phyloP scores from a whole-genome alignment of 805 yeast genomes.

The Candida railenensis region DNA sequence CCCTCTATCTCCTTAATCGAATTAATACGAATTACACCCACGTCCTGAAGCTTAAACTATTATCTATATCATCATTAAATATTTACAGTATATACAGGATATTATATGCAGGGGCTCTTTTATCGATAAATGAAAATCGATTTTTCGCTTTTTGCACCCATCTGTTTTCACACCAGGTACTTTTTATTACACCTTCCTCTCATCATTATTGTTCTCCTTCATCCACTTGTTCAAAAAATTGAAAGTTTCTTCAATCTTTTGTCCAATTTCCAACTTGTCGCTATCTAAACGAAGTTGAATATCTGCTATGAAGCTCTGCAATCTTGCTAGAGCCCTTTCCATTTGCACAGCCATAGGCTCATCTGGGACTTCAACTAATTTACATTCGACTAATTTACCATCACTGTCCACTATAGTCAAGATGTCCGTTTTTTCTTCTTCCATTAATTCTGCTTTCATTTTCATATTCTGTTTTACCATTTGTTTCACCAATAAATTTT shows the following conservation, averaged over 20 bases:
- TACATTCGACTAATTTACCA: background rate
- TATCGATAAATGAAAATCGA: too few relatives aligned
- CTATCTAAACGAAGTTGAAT: slow-evolving; percentile 27
- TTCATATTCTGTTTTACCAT: slow-evolving; percentile 3
- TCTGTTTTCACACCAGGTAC: background rate
- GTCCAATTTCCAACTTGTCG: slow-evolving; percentile 28
- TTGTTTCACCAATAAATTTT: slow-evolving; percentile 14
- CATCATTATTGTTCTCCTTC: slow-evolving; percentile 5
- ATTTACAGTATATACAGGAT: background rate
- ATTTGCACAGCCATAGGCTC: slow-evolving; percentile 3
- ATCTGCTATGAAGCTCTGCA: slow-evolving; percentile 37
- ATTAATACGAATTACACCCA: too few relatives aligned
- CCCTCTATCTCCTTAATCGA: background rate
- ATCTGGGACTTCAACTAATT: slow-evolving; percentile 1
- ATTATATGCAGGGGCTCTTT: background rate
- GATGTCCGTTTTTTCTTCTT: background rate
- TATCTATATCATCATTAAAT: background rate
- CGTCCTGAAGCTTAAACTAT: background rate
- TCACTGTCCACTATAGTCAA: background rate
- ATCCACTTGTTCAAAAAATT: slow-evolving; percentile 28
- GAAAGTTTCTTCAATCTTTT: slow-evolving; percentile 19
- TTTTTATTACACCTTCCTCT: slow-evolving; percentile 8
- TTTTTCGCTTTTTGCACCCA: background rate
- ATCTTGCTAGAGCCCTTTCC: slow-evolving; percentile 10
- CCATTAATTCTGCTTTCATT: background rate